Conservation (phyloP, 2,329 filamentous ascomycete species). For the Aspergillus caelatus region DNA sequence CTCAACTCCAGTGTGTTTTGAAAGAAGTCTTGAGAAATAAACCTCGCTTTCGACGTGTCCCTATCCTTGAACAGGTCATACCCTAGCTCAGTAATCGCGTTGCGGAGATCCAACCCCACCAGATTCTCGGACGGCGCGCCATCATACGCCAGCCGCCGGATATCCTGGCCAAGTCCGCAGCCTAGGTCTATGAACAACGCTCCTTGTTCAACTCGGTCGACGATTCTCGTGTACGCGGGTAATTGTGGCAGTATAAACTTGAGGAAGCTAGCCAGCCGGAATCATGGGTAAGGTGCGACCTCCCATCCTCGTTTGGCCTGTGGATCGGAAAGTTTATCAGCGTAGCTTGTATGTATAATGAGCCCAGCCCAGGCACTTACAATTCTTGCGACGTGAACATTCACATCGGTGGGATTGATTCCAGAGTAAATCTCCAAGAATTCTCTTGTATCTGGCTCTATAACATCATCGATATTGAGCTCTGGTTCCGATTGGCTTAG, state of each 20-base stretch:
- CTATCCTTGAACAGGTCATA: neutral
- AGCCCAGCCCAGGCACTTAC: too few relatives aligned
- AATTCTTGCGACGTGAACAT: too few relatives aligned
- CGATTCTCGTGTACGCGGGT: neutral
- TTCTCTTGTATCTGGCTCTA: too few relatives aligned
- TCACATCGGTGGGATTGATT: too few relatives aligned
- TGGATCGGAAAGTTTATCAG: too few relatives aligned
- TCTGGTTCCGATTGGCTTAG: too few relatives aligned
- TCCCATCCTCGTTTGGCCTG: neutral
- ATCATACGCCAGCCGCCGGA: neutral
- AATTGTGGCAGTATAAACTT: neutral
- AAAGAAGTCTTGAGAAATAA: conserved; percentile 14
- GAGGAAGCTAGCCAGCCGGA: neutral
- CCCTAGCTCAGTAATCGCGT: neutral
- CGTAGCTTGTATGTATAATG: too few relatives aligned
- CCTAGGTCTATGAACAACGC: neutral
- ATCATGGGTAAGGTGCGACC: neutral
- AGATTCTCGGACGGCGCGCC: neutral
- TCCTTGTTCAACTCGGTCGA: neutral
- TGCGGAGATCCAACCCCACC: neutral
- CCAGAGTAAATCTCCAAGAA: too few relatives aligned
- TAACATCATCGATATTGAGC: too few relatives aligned
- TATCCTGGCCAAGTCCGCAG: neutral
- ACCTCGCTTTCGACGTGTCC: neutral
- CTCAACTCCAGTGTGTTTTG: neutral